These are phyloP conservation scores for Trichoderma sp. DNA, from an alignment of 2,329 filamentous ascomycete species.

Conservation along the genomic window DNA sequence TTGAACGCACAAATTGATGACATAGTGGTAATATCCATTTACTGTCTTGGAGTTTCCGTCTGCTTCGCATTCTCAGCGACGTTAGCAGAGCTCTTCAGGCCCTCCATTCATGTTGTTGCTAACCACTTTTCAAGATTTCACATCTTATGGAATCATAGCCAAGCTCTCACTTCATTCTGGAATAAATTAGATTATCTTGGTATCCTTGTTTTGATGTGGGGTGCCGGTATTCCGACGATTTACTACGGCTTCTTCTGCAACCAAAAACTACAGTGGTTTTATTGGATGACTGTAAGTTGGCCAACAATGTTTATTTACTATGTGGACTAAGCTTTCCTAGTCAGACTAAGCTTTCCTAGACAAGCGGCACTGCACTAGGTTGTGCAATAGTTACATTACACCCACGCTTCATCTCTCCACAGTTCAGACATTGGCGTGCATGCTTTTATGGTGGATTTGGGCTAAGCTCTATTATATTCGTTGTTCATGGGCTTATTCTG, in stretches of 20 bases:
- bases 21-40: slow-evolving; percentile 21
- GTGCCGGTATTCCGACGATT: slow-evolving; percentile 22
- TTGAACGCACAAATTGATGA: background rate
- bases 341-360: background rate
- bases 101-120: background rate
- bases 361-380: background rate
- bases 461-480: slow-evolving; percentile 22
- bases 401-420: slow-evolving; percentile 20
- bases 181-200: slow-evolving; percentile 23
- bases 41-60: slow-evolving; percentile 23
- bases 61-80: slow-evolving; percentile 24
- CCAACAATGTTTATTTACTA: background rate
- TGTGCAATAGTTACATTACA: slow-evolving; percentile 18
- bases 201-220: slow-evolving; percentile 24
- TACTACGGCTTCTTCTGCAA: slow-evolving; percentile 26
- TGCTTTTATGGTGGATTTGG: slow-evolving; percentile 24
- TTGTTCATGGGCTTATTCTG: background rate
- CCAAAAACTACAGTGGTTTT: slow-evolving; percentile 13
- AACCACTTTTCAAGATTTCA: background rate
- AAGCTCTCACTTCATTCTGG: slow-evolving; percentile 11
- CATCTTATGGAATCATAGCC: slow-evolving; percentile 16
- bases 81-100: slow-evolving; percentile 15
- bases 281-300: slow-evolving; percentile 22
- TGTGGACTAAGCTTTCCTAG: background rate
- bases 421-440: slow-evolving; percentile 20